Percentiles rank a stretch among this genome's conserved stretches.
These are phyloP conservation scores for Brettanomyces custersianus DNA, from an alignment of 805 yeast genomes.

Conservation along the genomic window DNA sequence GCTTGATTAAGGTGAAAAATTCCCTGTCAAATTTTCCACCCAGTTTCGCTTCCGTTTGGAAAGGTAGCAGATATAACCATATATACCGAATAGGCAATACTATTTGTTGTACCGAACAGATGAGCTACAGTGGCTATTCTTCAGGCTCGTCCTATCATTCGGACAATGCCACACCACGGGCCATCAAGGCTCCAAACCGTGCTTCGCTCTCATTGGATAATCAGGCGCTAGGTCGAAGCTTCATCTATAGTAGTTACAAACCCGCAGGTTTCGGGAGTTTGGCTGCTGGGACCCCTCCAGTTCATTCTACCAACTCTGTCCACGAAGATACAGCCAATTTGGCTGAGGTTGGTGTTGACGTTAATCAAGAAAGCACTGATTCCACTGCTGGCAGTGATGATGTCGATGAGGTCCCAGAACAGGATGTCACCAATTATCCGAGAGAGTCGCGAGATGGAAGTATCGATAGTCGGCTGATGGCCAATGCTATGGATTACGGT, in stretches of 20 bases:
- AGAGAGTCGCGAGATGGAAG: too few relatives aligned
- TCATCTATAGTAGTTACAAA: constrained; percentile 27
- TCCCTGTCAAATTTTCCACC: too few relatives aligned
- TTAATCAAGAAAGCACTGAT: too few relatives aligned
- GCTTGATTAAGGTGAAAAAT: too few relatives aligned
- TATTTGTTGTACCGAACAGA: too few relatives aligned
- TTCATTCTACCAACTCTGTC: constrained; percentile 38
- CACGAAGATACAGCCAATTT: constrained; percentile 50
- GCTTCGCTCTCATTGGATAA: constrained; percentile 19
- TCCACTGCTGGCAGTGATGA: not conserved
- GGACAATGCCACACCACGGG: not conserved
- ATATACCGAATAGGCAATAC: too few relatives aligned
- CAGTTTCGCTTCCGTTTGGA: too few relatives aligned
- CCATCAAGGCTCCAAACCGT: constrained; percentile 3
- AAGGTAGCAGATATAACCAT: too few relatives aligned
- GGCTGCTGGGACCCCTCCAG: constrained; percentile 29
- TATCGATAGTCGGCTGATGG: too few relatives aligned
- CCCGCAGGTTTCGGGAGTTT: not conserved
- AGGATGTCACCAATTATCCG: too few relatives aligned
- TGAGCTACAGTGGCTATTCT: constrained; percentile 1
- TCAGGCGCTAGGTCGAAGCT: constrained; percentile 31
- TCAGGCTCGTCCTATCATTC: not conserved
- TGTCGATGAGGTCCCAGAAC: too few relatives aligned
- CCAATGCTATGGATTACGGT: too few relatives aligned
- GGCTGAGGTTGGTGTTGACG: constrained; percentile 48